Conservation (phyloP, 2,329 filamentous ascomycete species). For the Pseudocercospora pini-densiflorae region DNA sequence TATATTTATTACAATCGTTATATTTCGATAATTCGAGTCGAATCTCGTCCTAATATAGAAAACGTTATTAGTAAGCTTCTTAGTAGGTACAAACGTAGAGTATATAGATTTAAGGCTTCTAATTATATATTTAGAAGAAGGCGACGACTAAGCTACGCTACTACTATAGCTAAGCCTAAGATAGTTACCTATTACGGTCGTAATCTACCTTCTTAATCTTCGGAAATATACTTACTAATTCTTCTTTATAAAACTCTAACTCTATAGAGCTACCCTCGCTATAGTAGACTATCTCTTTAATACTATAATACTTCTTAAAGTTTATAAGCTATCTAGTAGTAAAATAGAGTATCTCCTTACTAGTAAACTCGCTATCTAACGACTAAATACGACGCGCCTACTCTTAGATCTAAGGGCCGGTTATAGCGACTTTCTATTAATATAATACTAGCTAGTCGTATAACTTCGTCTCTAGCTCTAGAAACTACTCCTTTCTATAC, state of each 20-base stretch:
- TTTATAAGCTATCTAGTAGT: constrained; percentile 5
- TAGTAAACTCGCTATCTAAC: background rate
- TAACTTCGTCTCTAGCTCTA: background rate
- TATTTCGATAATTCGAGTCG: background rate
- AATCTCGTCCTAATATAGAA: background rate
- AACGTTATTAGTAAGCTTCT: background rate
- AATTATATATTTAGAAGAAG: background rate
- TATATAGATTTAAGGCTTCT: background rate
- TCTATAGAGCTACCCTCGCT: constrained; percentile 13
- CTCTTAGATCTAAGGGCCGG: background rate
- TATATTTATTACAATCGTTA: background rate
- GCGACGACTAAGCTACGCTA: background rate
- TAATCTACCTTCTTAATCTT: background rate
- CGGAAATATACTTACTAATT: background rate
- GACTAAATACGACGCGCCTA: background rate
- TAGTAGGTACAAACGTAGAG: background rate
- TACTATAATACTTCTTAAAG: background rate
- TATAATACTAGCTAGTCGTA: background rate
- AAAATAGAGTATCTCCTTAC: background rate
- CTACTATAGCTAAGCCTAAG: background rate
- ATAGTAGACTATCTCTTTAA: constrained; percentile 2
- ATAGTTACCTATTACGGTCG: background rate
- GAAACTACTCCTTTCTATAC: background rate
- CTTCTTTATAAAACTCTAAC: background rate
- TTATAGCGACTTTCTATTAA: background rate